Base-by-base conservation (phyloP, 495 filamentous ascomycete species). In the Aspergillus kassunensis region DNA sequence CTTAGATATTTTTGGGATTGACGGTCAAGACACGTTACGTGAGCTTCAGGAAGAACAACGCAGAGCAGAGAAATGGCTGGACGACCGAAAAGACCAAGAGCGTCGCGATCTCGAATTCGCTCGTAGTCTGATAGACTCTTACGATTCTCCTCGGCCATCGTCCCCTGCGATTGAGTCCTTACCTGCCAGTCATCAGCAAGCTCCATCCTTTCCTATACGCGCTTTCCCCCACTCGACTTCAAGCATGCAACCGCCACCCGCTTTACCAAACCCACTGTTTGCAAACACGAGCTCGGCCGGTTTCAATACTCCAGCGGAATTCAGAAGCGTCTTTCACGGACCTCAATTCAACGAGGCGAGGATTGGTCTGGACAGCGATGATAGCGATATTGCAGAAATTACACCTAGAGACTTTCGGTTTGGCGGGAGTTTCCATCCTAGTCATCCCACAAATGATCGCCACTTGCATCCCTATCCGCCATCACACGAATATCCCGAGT, bases 101-200 rank as follows among this genome's bases (percentile, higher is more conserved):
- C 70, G 64, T 21, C 60, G 51, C n/a, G 80, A 83, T 53, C 77
- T 58, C 35, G 75, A 76, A 53, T 62, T 72, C 51, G 80, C 78
- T 47, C 70, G 73, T 24, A 63, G 48, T 35, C 51, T 82, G 7
- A 64, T 71, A 47, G 57, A 44, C 41, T 45, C 42, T 44, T 59
- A 27, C 29, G 56, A 59, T 21, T 20, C 19, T 21, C 42, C 40
- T 11, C 43, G 40, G 18, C 44, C 52, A 11, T 40, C 49, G 18
- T 55, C 54, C 18, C 8, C 56, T 16, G 2, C 15, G 27, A 52
- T 29, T 41, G 55, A 34, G 20, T 48, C 41, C 27, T 43, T 55
- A 8, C 52, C 55, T 30, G 33, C 37, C 20, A 35, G 44, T 19
- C 43, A 35, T 16, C 54, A n/a, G n/a, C 39, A 23, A 48, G 41